Conservation (phyloP, 192 early-diverging fungal species). For the Coemansia sp. region DNA sequence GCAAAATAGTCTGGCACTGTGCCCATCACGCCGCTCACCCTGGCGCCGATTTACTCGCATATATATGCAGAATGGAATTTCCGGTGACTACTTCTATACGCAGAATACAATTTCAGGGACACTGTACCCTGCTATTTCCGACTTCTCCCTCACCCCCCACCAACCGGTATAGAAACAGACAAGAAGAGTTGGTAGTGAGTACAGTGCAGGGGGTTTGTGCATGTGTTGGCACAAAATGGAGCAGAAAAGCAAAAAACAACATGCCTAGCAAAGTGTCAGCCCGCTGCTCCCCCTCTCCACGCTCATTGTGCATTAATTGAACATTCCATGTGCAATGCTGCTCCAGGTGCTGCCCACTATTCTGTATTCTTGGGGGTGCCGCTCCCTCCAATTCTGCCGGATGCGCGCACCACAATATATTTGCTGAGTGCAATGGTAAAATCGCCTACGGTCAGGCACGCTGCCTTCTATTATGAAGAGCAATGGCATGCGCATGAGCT, state of each 20-base stretch:
- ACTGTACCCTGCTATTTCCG: background rate
- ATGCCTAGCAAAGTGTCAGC: background rate
- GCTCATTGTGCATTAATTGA: conserved; percentile 6
- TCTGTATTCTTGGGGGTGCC: background rate
- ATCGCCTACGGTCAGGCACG: background rate
- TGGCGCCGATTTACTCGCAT: conserved; percentile 2
- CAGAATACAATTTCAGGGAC: background rate
- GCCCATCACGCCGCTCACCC: background rate
- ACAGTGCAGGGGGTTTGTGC: background rate
- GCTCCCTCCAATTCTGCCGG: background rate
- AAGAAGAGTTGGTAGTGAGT: background rate
- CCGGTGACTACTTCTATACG: background rate
- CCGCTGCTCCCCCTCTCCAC: background rate
- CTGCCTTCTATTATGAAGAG: conserved; percentile 2
- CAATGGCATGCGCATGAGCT: background rate
- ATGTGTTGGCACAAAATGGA: background rate
- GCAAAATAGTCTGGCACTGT: background rate
- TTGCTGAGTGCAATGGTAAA: conserved; percentile 2
- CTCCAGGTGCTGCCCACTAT: background rate
- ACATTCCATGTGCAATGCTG: background rate
- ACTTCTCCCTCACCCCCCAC: background rate
- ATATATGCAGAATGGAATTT: conserved; percentile 7
- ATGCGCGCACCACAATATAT: background rate
- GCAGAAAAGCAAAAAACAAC: background rate
- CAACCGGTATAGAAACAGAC: background rate